Evolutionary conservation across 2,329 filamentous ascomycete species (phyloP), one percentile per base, ranked within the genome.

Genomic region (Lecanicillium sp.): DNA sequence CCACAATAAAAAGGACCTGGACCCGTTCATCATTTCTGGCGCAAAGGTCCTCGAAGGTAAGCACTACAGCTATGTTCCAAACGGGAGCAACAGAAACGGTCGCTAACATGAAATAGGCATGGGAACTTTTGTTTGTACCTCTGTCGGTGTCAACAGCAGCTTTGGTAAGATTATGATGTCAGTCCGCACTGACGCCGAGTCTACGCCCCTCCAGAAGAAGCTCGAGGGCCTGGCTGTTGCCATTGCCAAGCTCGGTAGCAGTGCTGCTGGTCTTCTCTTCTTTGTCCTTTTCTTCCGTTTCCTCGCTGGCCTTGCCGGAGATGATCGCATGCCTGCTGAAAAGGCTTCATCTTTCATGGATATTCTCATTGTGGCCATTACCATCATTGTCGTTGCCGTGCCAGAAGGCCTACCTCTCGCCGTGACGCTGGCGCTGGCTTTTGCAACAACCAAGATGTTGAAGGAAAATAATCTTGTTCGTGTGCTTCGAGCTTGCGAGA

Each of bases 281-380:
- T 62, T 87, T 37, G 81, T 87, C 17, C 67, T 89, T 11, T 77
- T 89, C 51, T 85, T 90, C 64, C 80, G 85, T 51, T 90, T 88
- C 54, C 64, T 85, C 17, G 80, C 73, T 25, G 59, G 70, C 13
- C 68, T 90, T 7, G 71, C 72, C 5, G 51, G 62, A 27, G 78
- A 74, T 50, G 31, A 48, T 16, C 54, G 47, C 1, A 59, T 63
- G 0, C 63, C 77, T 2, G 65, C 75, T 0, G 60, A 72, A 36
- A 87, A 86, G 59, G 62, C 55, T 0, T 63, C 63, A 28, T 57
- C 71, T 13, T 82, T 83, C 50, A 64, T 83, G 51, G 65, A 75
- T 17, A 78, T 83, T 37, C 69, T 83, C 37, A 80, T 83, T 40
- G 73, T 79, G 27, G 73, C 78, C 14, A 72, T 83, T 40, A 82